Conservation (phyloP, 2,329 filamentous ascomycete genomes). For the Hypoxylon sp. region DNA sequence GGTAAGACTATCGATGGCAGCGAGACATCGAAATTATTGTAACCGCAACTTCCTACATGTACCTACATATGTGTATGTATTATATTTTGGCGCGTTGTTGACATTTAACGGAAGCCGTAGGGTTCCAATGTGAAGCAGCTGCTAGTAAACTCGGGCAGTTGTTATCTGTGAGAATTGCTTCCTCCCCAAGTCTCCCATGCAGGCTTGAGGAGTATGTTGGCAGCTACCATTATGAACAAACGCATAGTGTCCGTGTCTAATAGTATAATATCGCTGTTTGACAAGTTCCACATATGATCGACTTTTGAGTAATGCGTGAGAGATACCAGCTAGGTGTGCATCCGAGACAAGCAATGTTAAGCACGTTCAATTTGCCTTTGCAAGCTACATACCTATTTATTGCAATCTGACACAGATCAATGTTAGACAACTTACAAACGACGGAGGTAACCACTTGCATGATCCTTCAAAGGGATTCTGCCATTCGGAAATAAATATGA, state of each 20-base stretch:
- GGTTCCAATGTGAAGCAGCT: too few relatives aligned
- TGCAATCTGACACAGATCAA: too few relatives aligned
- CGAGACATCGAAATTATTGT: background rate
- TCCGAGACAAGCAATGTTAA: background rate
- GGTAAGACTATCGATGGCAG: background rate
- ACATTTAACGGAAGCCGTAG: too few relatives aligned
- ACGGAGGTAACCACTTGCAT: slow-evolving; percentile 1
- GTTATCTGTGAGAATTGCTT: too few relatives aligned
- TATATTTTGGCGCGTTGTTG: too few relatives aligned
- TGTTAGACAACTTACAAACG: background rate
- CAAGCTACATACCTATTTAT: too few relatives aligned
- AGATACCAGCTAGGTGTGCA: background rate
- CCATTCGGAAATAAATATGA: slow-evolving; percentile 20
- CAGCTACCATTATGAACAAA: slow-evolving; percentile 1
- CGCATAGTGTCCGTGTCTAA: background rate
- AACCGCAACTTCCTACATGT: background rate
- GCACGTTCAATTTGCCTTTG: background rate
- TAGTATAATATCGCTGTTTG: background rate
- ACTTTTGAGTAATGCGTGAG: background rate
- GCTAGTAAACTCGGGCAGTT: too few relatives aligned
- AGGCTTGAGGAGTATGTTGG: background rate
- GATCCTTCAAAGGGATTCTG: slow-evolving; percentile 22
- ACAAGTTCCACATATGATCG: background rate
- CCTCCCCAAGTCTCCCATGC: background rate
- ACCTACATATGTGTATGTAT: background rate